These are phyloP conservation scores for Hysterium pulicare DNA, from an alignment of 2,329 filamentous ascomycete genomes.

Conservation along the genomic window DNA sequence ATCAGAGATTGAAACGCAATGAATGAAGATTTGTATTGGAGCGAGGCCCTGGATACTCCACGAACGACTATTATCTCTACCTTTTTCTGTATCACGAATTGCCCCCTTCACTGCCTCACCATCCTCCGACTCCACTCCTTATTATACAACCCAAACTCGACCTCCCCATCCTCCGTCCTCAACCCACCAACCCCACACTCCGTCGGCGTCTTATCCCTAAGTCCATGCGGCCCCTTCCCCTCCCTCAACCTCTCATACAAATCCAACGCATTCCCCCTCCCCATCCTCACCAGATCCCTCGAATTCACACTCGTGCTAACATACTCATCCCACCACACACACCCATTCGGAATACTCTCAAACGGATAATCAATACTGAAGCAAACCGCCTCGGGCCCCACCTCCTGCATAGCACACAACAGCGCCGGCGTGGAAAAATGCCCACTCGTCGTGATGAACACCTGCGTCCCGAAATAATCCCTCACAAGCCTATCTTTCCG, in stretches of 20 bases:
- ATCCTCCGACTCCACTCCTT: constrained; percentile 13
- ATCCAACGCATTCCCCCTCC: constrained; percentile 18
- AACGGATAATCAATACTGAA: constrained; percentile 35
- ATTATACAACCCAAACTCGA: constrained; percentile 20
- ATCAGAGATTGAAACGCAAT: too few relatives aligned
- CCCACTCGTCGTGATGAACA: constrained; percentile 41
- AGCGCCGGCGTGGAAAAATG: constrained; percentile 37
- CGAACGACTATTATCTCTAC: too few relatives aligned
- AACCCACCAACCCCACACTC: constrained; percentile 17
- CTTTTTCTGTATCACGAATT: too few relatives aligned
- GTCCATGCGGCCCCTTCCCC: constrained; percentile 6
- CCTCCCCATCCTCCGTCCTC: constrained; percentile 13
- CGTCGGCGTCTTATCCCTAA: constrained; percentile 6
- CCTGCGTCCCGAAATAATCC: constrained; percentile 39
- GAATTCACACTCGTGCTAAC: constrained; percentile 13
- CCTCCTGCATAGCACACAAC: constrained; percentile 38
- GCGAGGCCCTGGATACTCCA: too few relatives aligned
- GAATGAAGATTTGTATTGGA: too few relatives aligned
- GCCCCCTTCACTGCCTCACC: constrained; percentile 4
- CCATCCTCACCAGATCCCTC: constrained; percentile 20
- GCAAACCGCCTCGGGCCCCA: constrained; percentile 36
- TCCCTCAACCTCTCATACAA: constrained; percentile 15
- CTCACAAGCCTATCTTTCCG: constrained; percentile 27
- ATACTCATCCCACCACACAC: constrained; percentile 16
- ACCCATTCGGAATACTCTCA: constrained; percentile 11